Evolutionary conservation across 2,329 filamentous ascomycete species (phyloP), one percentile per base, ranked within the genome.

Genomic region (Trematosphaeria pertusa): DNA sequence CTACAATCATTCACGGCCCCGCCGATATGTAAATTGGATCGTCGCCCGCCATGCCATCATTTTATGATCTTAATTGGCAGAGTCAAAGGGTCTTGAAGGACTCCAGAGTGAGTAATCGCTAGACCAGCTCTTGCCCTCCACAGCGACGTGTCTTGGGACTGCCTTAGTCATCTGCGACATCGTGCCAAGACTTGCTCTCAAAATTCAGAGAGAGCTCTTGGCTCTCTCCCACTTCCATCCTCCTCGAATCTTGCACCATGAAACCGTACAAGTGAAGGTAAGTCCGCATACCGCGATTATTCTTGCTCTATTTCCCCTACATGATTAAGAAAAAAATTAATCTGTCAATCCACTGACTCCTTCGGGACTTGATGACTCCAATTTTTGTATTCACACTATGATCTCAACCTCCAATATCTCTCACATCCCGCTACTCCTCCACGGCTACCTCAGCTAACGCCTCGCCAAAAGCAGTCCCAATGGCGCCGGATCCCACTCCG

Each of bases 301-400:
- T 22, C 33, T 28, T 26, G 2, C 9, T 19, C 18, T 36, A 30
- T 38, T 22, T 47, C 9, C 24, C 19, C 52, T 52, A 50, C 45
- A 75, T 75, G 75, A 88, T 88, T 86, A 88, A 85, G 84, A 84
- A 75, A 79, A 75, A 75, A 76, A 78, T 84, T 63, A 67, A 89
- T 90, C 87, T 90, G 87, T 90, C 87, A 90, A 89, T 90, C 87
- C 85, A 80, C 87, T 88, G 86, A 89, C 77, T 74, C 76, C 76
- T 62, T 75, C 58, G 70, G 76, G 73, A 74, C 70, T 76, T 79
- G 78, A 82, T 73, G 76, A 81, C 74, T 61, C 51, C 59, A 74
- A 53, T 58, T 56, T 67, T 69, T 65, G 65, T 69, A 65, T 73
- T 73, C 59, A 71, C 71, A 68, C 64, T 67, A 69, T 72, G 69